A percentile compares a stretch with the other conserved stretches of the same genome.
These are phyloP conservation scores for Cymodocea nodosa DNA, from an alignment of 116 monocot genomes.

Conservation along the genomic window DNA sequence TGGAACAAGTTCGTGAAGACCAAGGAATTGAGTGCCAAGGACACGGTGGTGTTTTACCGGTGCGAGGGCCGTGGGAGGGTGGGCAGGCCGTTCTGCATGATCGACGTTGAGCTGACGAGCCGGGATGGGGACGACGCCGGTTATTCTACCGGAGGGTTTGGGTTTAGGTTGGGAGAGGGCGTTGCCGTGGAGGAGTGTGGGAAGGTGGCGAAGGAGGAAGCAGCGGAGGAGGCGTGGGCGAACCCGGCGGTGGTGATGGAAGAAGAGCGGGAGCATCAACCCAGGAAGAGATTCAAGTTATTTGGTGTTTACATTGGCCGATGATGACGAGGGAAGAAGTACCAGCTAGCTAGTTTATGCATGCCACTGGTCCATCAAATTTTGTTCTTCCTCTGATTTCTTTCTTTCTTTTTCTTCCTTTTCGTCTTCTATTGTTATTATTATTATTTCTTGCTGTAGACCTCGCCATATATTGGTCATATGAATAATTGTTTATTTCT, in stretches of 20 bases:
- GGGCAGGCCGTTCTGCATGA: slow-evolving; percentile 10
- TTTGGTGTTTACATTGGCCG: slow-evolving; percentile 3
- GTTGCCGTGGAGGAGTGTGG: background rate
- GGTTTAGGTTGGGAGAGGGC: background rate
- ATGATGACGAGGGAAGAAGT: background rate
- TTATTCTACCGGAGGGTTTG: background rate
- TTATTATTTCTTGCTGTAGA: too few species aligned
- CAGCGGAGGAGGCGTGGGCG: background rate
- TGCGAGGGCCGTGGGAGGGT: slow-evolving; percentile 12
- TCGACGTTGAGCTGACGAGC: slow-evolving; percentile 14
- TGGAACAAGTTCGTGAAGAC: slow-evolving; percentile 53
- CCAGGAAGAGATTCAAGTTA: slow-evolving; percentile 6
- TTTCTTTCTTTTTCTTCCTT: too few species aligned
- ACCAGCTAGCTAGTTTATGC: too few species aligned
- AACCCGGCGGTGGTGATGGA: slow-evolving; percentile 3
- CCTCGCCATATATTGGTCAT: too few species aligned
- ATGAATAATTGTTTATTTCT: too few species aligned
- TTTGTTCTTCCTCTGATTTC: too few species aligned
- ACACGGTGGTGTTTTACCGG: slow-evolving; percentile 31
- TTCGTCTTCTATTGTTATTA: too few species aligned
- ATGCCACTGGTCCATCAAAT: too few species aligned
- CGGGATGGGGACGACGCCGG: background rate
- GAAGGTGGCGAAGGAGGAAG: background rate
- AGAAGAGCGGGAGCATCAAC: background rate
- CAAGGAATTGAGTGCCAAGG: slow-evolving; percentile 17